Conservation (phyloP, 2,329 filamentous ascomycete genomes). For the Penicillium sp. region DNA sequence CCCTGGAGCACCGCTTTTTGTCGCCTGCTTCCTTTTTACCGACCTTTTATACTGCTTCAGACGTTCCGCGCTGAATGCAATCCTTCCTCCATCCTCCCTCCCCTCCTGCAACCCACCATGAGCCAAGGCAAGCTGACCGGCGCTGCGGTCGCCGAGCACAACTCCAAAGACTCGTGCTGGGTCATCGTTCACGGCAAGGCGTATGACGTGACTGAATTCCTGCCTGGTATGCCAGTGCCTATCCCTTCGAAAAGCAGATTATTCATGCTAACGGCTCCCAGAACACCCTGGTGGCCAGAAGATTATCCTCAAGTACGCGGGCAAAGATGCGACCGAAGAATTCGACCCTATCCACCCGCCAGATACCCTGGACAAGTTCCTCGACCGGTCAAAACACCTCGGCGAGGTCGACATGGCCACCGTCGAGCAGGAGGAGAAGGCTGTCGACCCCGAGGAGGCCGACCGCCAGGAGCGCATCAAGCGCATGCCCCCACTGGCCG, state of each 20-base stretch:
- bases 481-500: conserved; percentile 73
- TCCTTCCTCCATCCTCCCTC: conserved; percentile 6
- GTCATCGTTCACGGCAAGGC: conserved; percentile 84
- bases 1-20: conserved; percentile 4
- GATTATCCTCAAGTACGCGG: conserved; percentile 95
- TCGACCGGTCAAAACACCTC: conserved; percentile 80
- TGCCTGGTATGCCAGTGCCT: conserved; percentile 62
- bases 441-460: conserved; percentile 66
- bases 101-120: too few relatives aligned
- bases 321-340: conserved; percentile 88
- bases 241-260: background rate
- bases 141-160: conserved; percentile 68
- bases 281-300: conserved; percentile 87
- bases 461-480: conserved; percentile 71
- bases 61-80: background rate
- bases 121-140: conserved; percentile 47
- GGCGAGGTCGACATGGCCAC: conserved; percentile 87
- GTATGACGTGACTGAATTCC: conserved; percentile 85
- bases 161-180: conserved; percentile 81
- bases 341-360: conserved; percentile 87
- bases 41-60: conserved; percentile 7
- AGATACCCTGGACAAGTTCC: conserved; percentile 79
- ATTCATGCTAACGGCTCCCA: conserved; percentile 25
- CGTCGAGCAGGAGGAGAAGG: conserved; percentile 65
- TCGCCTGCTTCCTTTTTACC: conserved; percentile 2